Conservation (phyloP, 225 moss, liverwort and hornwort species). For the Physcomitrellopsis africana region DNA sequence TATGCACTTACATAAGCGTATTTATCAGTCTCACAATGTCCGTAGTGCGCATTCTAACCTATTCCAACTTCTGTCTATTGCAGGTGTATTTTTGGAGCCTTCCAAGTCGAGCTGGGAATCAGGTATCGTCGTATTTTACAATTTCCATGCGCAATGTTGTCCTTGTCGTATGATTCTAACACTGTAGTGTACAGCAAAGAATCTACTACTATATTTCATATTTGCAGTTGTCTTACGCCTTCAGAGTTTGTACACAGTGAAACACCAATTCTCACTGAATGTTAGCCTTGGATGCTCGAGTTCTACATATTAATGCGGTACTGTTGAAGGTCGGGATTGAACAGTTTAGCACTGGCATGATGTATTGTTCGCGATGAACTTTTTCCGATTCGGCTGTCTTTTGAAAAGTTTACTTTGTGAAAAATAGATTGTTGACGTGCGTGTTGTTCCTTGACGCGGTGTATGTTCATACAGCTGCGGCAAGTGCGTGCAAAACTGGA, state of each 20-base stretch:
- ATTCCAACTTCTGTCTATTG: background rate
- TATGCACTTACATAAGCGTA: background rate
- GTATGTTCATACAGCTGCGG: constrained; percentile 53
- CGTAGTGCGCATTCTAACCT: background rate
- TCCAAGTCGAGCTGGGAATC: constrained; percentile 83
- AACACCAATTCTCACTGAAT: background rate
- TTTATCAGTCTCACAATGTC: constrained; percentile 14
- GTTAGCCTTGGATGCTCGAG: background rate
- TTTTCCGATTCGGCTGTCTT: background rate
- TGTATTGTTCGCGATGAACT: background rate
- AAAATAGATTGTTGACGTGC: background rate
- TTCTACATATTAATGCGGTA: background rate
- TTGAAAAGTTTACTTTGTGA: background rate
- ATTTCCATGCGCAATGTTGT: background rate
- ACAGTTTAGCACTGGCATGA: background rate
- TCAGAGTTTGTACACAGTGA: background rate
- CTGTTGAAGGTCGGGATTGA: no score
- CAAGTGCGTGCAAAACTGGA: constrained; percentile 66
- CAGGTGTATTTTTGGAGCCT: constrained; percentile 96
- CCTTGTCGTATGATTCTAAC: background rate
- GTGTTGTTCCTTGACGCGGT: background rate
- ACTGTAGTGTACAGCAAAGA: constrained; percentile 1
- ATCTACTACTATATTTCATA: background rate
- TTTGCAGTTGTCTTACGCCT: background rate
- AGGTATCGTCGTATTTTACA: constrained; percentile 44